Percentiles rank a stretch among this genome's conserved stretches.
Conservation (phyloP, 257 asterid species). For the Solanum etuberosum region DNA sequence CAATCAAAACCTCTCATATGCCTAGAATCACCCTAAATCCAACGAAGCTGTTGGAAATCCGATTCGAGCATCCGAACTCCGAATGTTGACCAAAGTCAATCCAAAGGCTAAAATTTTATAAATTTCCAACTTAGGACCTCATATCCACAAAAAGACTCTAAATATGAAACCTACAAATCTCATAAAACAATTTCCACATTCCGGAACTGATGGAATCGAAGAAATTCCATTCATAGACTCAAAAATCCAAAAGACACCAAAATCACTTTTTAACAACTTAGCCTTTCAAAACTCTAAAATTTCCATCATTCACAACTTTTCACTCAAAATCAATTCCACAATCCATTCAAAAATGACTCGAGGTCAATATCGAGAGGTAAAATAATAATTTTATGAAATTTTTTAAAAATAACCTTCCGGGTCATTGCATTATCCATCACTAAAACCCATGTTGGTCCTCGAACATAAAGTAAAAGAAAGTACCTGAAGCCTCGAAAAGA, state of each 20-base stretch:
- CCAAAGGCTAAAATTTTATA: not conserved
- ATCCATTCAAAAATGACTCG: not conserved
- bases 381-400: too few species aligned
- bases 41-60: not conserved
- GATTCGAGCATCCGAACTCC: not conserved
- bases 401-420: not conserved
- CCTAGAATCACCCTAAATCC: not conserved
- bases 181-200: not conserved
- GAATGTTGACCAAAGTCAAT: not conserved
- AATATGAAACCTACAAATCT: not conserved
- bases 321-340: not conserved
- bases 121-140: not conserved
- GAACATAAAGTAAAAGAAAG: not conserved
- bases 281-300: not conserved
- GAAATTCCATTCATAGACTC: not conserved
- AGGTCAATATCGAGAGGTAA: not conserved
- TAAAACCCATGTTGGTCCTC: not conserved
- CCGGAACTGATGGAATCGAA: fast-evolving
- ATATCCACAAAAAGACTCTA: not conserved
- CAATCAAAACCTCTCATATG: not conserved
- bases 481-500: not conserved
- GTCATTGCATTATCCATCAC: not conserved
- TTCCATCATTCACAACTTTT: not conserved
- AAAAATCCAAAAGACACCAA: not conserved
- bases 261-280: too few species aligned